Percentiles rank a stretch among this genome's conserved stretches.
Evolutionary conservation across 208 protist genomes (phyloP).

Genomic region (Leishmania gerbilli): DNA sequence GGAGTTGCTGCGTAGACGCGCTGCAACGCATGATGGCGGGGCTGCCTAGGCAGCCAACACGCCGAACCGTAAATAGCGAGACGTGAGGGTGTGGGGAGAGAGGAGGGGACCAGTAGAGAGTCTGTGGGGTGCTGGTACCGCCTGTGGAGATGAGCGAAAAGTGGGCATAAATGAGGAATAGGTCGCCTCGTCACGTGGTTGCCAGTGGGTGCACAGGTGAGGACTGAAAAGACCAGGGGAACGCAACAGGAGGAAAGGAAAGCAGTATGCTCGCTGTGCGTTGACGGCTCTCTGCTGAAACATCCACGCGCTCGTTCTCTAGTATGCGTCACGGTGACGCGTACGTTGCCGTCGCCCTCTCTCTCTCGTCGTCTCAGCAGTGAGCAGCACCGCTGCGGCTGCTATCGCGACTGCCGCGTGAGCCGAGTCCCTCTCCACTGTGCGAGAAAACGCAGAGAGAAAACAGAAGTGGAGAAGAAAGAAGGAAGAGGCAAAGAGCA

Average conservation of each 20-base stretch:
- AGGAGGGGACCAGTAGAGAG: not conserved
- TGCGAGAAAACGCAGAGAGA: not conserved
- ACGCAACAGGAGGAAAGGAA: not conserved
- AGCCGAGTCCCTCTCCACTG: not conserved
- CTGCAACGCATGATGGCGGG: not conserved
- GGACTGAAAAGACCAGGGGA: not conserved
- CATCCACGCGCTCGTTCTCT: not conserved
- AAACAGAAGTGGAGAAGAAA: not conserved
- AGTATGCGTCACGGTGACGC: not conserved
- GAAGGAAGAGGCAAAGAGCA: not conserved
- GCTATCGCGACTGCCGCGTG: not conserved
- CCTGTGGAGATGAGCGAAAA: not conserved
- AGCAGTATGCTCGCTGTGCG: not conserved
- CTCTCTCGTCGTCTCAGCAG: not conserved
- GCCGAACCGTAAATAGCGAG: not conserved
- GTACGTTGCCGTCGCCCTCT: not conserved
- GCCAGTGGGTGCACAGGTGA: not conserved
- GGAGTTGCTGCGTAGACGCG: slow-evolving; percentile 25
- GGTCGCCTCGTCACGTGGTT: not conserved
- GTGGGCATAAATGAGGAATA: not conserved
- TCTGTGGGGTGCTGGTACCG: not conserved
- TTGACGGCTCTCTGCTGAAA: not conserved
- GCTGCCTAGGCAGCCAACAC: not conserved
- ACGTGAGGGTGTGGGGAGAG: not conserved
- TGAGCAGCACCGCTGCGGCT: not conserved